Evolutionary conservation across 208 protist species (phyloP).

Genomic region (Leishmania major): DNA sequence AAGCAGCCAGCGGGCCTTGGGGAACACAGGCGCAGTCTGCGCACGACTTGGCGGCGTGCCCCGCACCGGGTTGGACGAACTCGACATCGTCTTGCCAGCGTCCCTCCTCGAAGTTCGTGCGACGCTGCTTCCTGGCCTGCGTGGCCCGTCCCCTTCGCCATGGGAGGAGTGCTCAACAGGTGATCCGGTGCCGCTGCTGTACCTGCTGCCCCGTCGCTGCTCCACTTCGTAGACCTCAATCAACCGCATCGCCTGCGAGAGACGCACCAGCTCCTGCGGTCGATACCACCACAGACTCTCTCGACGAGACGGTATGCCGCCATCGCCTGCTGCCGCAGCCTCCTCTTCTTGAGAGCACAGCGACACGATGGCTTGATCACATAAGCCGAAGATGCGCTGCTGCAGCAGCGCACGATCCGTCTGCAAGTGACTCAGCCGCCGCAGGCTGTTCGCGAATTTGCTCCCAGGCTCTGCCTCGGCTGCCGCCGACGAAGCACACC

Average conservation of each 20-base stretch:
- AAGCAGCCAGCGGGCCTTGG: slow-evolving; percentile 15
- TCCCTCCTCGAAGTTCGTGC: neutral
- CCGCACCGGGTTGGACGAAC: slow-evolving; percentile 1
- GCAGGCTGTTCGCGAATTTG: slow-evolving; percentile 21
- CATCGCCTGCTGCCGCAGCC: neutral
- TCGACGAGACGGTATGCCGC: neutral
- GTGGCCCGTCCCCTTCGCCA: neutral
- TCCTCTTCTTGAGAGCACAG: slow-evolving; percentile 14
- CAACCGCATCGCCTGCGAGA: slow-evolving; percentile 21
- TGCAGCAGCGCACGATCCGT: slow-evolving; percentile 38
- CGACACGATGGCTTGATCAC: slow-evolving; percentile 12
- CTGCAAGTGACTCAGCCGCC: slow-evolving; percentile 28
- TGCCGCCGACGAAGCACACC: slow-evolving; percentile 12
- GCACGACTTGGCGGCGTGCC: neutral
- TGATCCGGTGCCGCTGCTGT: neutral
- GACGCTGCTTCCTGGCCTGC: slow-evolving; percentile 4
- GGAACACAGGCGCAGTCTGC: neutral
- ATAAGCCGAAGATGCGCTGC: slow-evolving; percentile 22
- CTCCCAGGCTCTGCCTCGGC: slow-evolving; percentile 14
- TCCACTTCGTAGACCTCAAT: slow-evolving; percentile 17
- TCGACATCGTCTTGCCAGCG: neutral
- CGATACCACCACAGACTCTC: slow-evolving; percentile 26
- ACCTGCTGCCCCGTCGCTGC: slow-evolving; percentile 1
- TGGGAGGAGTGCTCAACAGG: neutral
- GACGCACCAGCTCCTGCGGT: slow-evolving; percentile 37